These are phyloP conservation scores for Vigna unguiculata DNA, from an alignment of 306 rosid genomes.

Conservation along the genomic window DNA sequence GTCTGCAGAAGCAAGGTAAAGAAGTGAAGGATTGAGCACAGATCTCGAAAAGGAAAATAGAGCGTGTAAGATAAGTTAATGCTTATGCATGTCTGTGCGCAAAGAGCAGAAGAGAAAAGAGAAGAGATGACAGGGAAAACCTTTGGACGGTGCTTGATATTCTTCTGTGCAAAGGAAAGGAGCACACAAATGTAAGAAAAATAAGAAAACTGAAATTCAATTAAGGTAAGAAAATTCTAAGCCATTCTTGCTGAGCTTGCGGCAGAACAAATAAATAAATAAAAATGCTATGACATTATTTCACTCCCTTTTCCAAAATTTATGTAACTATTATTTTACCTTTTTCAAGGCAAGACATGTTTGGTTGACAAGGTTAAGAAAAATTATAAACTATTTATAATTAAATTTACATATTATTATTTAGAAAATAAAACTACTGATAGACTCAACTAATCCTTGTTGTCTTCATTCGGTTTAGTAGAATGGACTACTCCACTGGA, in stretches of 20 bases:
- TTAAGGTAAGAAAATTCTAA: not conserved
- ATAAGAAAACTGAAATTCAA: not conserved
- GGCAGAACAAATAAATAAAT: not conserved
- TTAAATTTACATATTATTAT: no score
- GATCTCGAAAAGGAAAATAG: conserved; percentile 56
- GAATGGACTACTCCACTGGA: no score
- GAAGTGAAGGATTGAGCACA: conserved; percentile 39
- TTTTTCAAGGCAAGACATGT: no score
- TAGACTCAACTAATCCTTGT: no score
- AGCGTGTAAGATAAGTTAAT: not conserved
- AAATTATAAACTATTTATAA: no score
- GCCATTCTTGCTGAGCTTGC: not conserved
- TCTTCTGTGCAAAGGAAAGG: conserved; percentile 38
- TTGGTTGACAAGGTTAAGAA: no score
- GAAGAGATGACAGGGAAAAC: conserved; percentile 40
- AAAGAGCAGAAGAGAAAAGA: conserved; percentile 8
- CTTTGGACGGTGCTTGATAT: conserved; percentile 55
- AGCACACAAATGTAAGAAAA: not conserved
- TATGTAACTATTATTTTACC: no score
- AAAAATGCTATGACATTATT: no score
- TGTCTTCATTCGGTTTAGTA: no score
- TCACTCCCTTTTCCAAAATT: no score
- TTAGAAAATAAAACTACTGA: no score
- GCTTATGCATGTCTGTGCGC: not conserved
- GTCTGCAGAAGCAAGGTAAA: conserved; percentile 19